Conservation (phyloP, 495 filamentous ascomycete species). For the Aspergillus sclerotioniger region DNA sequence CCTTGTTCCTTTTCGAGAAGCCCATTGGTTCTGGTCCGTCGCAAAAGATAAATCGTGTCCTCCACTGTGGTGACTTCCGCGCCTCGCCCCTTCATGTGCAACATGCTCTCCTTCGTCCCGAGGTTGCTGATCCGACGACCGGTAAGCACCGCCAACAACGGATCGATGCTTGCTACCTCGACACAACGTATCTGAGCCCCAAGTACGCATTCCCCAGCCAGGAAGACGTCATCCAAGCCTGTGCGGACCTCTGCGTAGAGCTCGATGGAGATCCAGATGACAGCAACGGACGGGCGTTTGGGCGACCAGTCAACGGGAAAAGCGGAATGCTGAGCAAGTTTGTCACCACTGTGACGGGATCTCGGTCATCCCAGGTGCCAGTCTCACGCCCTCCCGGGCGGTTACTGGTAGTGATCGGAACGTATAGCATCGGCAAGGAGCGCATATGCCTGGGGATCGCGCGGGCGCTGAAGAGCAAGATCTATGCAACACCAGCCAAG, state of each 20-base stretch:
- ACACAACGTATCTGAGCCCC: conserved; percentile 95
- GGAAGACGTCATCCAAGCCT: conserved; percentile 79
- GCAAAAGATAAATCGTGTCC: conserved; percentile 65
- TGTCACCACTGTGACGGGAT: conserved; percentile 31
- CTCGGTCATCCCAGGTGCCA: conserved; percentile 9
- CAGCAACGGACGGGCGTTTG: neutral
- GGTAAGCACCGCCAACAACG: conserved; percentile 75
- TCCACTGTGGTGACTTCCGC: conserved; percentile 96
- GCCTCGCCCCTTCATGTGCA: conserved; percentile 82
- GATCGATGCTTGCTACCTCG: conserved; percentile 92
- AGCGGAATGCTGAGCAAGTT: conserved; percentile 63
- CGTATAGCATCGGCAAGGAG: conserved; percentile 98
- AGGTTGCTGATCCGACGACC: conserved; percentile 63
- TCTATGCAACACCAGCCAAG: conserved; percentile 81
- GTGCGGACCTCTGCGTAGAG: conserved; percentile 80
- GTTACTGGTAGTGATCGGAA: conserved; percentile 89
- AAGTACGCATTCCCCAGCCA: conserved; percentile 94
- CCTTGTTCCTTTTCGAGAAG: conserved; percentile 91
- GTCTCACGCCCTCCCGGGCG: conserved; percentile 47
- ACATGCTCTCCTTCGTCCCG: conserved; percentile 77
- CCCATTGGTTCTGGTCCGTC: conserved; percentile 56
- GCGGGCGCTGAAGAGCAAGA: conserved; percentile 79
- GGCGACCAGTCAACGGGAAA: neutral
- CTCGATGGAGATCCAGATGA: conserved; percentile 58
- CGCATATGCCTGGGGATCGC: conserved; percentile 92